phyloP scores from a whole-genome alignment of 495 filamentous ascomycete species.

The Xylaria cubensis region DNA sequence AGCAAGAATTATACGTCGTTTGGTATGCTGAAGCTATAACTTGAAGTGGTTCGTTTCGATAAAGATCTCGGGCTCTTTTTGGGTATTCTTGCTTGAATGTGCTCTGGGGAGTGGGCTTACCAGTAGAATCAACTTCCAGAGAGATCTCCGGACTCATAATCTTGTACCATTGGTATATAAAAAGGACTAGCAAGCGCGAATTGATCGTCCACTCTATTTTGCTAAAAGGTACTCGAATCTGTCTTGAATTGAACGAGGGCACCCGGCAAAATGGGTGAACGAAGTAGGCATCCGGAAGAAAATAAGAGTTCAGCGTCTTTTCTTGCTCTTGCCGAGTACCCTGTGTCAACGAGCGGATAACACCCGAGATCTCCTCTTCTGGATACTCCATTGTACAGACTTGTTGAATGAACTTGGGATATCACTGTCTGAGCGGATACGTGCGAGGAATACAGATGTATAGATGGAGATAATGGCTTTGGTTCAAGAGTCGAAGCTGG shows the following conservation, averaged over 20 bases:
- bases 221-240: slow-evolving; percentile 15
- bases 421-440: neutral
- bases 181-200: slow-evolving; percentile 67
- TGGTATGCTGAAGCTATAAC: neutral
- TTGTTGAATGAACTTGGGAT: neutral
- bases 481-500: neutral
- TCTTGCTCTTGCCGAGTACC: slow-evolving; percentile 67
- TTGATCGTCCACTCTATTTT: slow-evolving; percentile 39
- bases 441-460: neutral
- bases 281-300: slow-evolving; percentile 72
- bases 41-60: neutral
- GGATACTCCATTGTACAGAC: slow-evolving; percentile 34
- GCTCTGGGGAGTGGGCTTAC: slow-evolving; percentile 47
- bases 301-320: slow-evolving; percentile 70
- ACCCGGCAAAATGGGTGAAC: slow-evolving; percentile 83
- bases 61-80: neutral
- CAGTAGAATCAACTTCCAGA: slow-evolving; percentile 70
- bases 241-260: slow-evolving; percentile 56
- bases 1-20: neutral
- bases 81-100: neutral
- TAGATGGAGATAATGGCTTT: neutral
- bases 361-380: slow-evolving; percentile 52
- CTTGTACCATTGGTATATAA: slow-evolving; percentile 87
- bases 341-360: slow-evolving; percentile 73
- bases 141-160: slow-evolving; percentile 78